phyloP scores from a whole-genome alignment of 202 grass and related monocot species.

The Digitaria exilis region DNA sequence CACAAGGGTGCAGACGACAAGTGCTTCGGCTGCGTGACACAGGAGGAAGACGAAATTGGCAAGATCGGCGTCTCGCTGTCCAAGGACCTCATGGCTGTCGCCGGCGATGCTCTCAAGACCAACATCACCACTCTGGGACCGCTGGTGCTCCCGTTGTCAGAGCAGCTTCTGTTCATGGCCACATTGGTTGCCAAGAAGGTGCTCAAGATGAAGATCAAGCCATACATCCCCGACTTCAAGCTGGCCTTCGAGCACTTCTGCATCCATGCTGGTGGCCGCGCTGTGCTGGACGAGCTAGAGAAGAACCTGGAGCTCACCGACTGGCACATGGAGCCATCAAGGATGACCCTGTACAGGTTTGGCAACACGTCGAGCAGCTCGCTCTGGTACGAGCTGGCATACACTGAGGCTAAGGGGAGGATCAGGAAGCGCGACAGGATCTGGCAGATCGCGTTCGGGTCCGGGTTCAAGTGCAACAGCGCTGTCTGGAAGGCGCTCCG shows the following conservation, averaged over 20 bases:
- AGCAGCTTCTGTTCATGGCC: slow-evolving; percentile 88
- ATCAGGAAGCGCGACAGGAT: slow-evolving; percentile 77
- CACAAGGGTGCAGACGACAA: slow-evolving; percentile 91
- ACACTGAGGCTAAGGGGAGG: slow-evolving; percentile 83
- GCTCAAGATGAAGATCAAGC: slow-evolving; percentile 91
- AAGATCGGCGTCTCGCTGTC: slow-evolving; percentile 93
- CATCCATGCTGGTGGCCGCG: slow-evolving; percentile 92
- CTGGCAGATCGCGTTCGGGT: slow-evolving; percentile 98
- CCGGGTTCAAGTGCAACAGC: slow-evolving; percentile 99
- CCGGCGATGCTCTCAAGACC: slow-evolving; percentile 95
- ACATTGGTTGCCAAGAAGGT: slow-evolving; percentile 83
- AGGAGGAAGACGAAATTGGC: slow-evolving; percentile 79
- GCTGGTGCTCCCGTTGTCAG: slow-evolving; percentile 81
- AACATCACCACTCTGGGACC: slow-evolving; percentile 97
- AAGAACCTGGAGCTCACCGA: slow-evolving; percentile 92
- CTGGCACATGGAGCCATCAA: slow-evolving; percentile 98
- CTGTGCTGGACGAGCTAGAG: slow-evolving; percentile 92
- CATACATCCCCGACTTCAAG: slow-evolving; percentile 98
- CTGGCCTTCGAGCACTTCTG: slow-evolving; percentile 97
- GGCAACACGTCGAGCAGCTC: slow-evolving; percentile 97
- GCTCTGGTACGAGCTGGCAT: slow-evolving; percentile 94
- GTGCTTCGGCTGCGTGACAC: slow-evolving; percentile 88
- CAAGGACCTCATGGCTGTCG: slow-evolving; percentile 96
- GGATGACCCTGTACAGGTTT: slow-evolving; percentile 94
- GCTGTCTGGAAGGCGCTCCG: slow-evolving; percentile 87